Evolutionary conservation across 2,329 filamentous ascomycete species (phyloP).

Genomic region (Pseudocercospora fuligena): DNA sequence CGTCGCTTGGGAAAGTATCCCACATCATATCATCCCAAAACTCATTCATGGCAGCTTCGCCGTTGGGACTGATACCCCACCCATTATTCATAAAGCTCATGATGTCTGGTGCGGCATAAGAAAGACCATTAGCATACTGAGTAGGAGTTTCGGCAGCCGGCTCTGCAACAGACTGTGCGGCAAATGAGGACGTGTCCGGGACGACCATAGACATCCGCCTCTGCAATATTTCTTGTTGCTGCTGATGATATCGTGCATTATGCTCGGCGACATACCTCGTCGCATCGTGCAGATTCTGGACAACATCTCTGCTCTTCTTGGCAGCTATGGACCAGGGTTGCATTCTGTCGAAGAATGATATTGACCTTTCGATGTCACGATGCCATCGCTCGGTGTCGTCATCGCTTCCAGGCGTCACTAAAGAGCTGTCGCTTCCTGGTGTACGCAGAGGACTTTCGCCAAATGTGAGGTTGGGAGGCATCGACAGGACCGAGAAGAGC

Average conservation of each 20-base stretch:
- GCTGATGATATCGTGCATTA: constrained; percentile 33
- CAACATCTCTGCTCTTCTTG: constrained; percentile 49
- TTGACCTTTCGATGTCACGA: constrained; percentile 46
- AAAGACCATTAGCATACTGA: neutral
- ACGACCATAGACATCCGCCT: constrained; percentile 15
- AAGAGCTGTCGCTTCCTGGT: constrained; percentile 46
- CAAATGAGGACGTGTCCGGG: neutral
- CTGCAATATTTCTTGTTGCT: constrained; percentile 27
- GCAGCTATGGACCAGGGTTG: constrained; percentile 52
- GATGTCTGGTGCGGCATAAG: neutral
- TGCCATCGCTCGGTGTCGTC: constrained; percentile 48
- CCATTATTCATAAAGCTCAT: constrained; percentile 7
- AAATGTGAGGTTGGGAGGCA: constrained; percentile 14
- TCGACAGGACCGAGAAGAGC: constrained; percentile 57
- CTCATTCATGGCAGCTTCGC: constrained; percentile 23
- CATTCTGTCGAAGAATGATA: constrained; percentile 50
- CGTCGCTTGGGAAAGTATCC: constrained; percentile 26
- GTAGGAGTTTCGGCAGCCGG: neutral
- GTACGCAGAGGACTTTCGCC: constrained; percentile 56
- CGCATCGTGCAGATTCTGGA: constrained; percentile 49
- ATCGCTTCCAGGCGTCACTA: constrained; percentile 27
- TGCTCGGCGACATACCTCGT: constrained; percentile 36
- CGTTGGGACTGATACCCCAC: constrained; percentile 18
- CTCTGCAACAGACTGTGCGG: neutral
- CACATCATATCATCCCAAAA: constrained; percentile 36